Conservation (phyloP, 2,329 filamentous ascomycete species). For the Phoma sp. region DNA sequence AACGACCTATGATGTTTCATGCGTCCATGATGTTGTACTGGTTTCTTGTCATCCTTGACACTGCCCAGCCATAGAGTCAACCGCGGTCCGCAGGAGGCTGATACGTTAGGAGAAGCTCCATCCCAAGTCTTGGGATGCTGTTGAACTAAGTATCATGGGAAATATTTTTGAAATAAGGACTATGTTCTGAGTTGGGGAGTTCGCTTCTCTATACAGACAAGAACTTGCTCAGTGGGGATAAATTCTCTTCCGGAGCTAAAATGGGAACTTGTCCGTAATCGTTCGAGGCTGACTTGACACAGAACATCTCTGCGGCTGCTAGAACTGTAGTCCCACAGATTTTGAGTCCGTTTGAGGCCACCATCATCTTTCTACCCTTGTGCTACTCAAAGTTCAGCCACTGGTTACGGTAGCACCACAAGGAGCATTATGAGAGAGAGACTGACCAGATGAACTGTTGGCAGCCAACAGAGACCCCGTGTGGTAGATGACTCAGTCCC, state of each 20-base stretch:
- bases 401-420: slow-evolving; percentile 3
- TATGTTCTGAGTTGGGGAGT: not conserved
- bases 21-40: too few species aligned
- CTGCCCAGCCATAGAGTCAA: too few species aligned
- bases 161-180: too few species aligned
- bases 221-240: not conserved
- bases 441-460: not conserved
- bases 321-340: not conserved
- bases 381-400: slow-evolving; percentile 1
- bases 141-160: too few species aligned
- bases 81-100: too few species aligned
- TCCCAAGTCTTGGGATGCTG: too few species aligned
- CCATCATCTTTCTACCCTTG: not conserved
- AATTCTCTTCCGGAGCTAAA: not conserved
- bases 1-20: too few species aligned
- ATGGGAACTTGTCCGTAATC: not conserved
- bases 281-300: not conserved
- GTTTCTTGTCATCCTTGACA: too few species aligned
- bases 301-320: not conserved
- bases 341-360: not conserved
- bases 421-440: not conserved
- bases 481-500: not conserved
- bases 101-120: too few species aligned
- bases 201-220: not conserved
- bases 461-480: not conserved